Base-by-base conservation (phyloP, 2,329 filamentous ascomycete genomes). In the Sporothrix curviconia region DNA sequence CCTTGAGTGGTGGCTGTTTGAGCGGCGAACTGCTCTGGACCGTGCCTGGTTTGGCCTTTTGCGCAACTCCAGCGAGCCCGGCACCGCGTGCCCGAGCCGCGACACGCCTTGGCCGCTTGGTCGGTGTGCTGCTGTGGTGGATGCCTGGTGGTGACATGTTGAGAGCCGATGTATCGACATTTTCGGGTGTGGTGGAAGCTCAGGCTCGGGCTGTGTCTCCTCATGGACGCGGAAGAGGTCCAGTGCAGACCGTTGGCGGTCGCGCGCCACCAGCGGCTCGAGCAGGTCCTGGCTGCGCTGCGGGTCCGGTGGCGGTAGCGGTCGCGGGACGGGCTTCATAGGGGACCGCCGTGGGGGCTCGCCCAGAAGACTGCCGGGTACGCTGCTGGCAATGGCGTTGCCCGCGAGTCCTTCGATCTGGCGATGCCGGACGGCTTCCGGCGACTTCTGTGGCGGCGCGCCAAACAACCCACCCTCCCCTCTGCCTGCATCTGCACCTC, bases 131-230 rank as follows among this genome's bases (percentile, higher is more conserved):
- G 51, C 51, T 55, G 52, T 78, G 77, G 59, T 85, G 82, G 28
- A 86, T 85, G 1, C 83, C 83, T 19, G 72, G 67, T 1, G 82
- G 80, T 7, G 80, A 80, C 3, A 79, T 79, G 43, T 76, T 79
- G 28, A 81, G 74, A 1, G 80, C 72, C 0, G 78, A 8, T 1
- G 11, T 75, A 58, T 85, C 82, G 2, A 71, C 72, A 49, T 78
- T 73, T 30, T 75, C 74, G 1, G 78, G 78, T 0, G 81, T 81
- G 81, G 81, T 3, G 85, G 86, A 5, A 89, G 74, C 49, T 86
- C 83, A 1, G 84, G 84, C 63, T 88, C 83, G 76, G 76, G n/a
- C 67, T 62, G 42, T 28, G 30, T 36, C 7, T 69, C 69, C 3
- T 67, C 61, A 7, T 63, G 58, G 1, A 69, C 68, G 0, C 71